phyloP scores from a whole-genome alignment of 352 stramenopile genomes.

The Phytopythium vexans region DNA sequence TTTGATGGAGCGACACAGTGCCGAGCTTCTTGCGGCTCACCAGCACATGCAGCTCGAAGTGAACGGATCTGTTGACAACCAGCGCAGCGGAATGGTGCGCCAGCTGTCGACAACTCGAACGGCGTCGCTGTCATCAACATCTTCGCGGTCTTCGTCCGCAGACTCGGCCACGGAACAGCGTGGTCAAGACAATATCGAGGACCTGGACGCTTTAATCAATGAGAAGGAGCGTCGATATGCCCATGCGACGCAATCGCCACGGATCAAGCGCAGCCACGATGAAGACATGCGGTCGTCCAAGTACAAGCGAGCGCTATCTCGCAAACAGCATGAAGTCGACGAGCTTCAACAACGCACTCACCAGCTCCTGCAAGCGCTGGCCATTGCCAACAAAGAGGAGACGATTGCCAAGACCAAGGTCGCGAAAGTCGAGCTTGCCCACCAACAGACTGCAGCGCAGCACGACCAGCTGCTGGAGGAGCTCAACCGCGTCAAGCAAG shows the following conservation, averaged over 20 bases:
- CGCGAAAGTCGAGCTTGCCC: conserved; percentile 15
- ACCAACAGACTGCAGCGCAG: conserved; percentile 27
- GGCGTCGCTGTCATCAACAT: conserved; percentile 21
- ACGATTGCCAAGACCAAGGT: conserved; percentile 43
- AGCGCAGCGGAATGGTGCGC: neutral
- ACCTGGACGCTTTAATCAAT: conserved; percentile 35
- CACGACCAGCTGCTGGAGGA: conserved; percentile 35
- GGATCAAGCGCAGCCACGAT: neutral
- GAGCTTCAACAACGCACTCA: conserved; percentile 23
- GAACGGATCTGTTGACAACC: neutral
- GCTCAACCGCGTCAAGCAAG: conserved; percentile 54
- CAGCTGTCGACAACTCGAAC: conserved; percentile 6
- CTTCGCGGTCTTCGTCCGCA: conserved; percentile 10
- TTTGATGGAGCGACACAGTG: conserved; percentile 37
- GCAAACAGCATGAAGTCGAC: conserved; percentile 41
- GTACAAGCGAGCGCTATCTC: conserved; percentile 25
- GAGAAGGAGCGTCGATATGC: conserved; percentile 29
- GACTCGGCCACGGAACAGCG: conserved; percentile 6
- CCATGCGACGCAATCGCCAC: conserved; percentile 2
- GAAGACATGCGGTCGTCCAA: conserved; percentile 4
- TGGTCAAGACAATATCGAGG: conserved; percentile 29
- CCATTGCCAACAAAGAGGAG: conserved; percentile 73
- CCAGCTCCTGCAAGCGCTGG: conserved; percentile 41
- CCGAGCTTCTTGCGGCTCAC: conserved; percentile 27
- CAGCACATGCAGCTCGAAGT: conserved; percentile 4